phyloP scores from a whole-genome alignment of 352 stramenopile species.

The Globisporangium solare region DNA sequence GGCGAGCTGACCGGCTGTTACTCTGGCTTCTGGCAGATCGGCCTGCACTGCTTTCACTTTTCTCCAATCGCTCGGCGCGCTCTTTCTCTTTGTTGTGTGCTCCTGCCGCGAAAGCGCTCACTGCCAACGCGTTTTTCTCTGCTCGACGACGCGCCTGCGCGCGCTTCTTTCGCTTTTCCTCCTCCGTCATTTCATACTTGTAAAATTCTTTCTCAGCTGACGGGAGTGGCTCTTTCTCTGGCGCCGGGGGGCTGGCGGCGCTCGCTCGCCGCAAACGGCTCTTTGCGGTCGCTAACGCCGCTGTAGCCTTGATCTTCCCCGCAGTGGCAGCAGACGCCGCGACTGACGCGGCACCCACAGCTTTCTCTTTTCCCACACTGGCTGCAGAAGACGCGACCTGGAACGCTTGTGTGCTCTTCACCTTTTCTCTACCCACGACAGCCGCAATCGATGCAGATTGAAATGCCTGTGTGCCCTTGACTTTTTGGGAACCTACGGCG shows the following conservation, averaged over 20 bases:
- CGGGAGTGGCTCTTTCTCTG: conserved; percentile 18
- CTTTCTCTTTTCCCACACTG: conserved; percentile 53
- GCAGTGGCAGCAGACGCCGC: conserved; percentile 40
- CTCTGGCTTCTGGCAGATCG: conserved; percentile 10
- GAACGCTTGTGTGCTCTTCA: no score
- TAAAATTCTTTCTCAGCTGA: conserved; percentile 68
- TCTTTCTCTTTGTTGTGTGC: conserved; percentile 6
- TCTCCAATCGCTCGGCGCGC: conserved; percentile 3
- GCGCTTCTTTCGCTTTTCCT: conserved; percentile 71
- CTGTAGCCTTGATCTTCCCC: conserved; percentile 47
- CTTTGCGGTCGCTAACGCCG: conserved; percentile 52
- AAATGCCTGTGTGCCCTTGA: no score
- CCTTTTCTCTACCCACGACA: no score
- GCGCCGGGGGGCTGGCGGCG: conserved; percentile 17
- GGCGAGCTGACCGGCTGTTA: conserved; percentile 6
- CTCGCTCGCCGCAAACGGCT: conserved; percentile 40
- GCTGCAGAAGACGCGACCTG: conserved; percentile 23
- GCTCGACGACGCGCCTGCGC: conserved; percentile 54
- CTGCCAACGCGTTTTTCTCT: conserved; percentile 50
- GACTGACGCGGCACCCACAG: conserved; percentile 30
- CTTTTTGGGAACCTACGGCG: no score
- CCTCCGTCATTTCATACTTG: conserved; percentile 79
- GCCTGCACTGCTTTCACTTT: conserved; percentile 11
- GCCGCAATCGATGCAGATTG: no score
- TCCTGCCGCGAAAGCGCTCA: neutral